Evolutionary conservation across 352 stramenopile species (phyloP).

Genomic region (Phytopythium cucurbitacearum): DNA sequence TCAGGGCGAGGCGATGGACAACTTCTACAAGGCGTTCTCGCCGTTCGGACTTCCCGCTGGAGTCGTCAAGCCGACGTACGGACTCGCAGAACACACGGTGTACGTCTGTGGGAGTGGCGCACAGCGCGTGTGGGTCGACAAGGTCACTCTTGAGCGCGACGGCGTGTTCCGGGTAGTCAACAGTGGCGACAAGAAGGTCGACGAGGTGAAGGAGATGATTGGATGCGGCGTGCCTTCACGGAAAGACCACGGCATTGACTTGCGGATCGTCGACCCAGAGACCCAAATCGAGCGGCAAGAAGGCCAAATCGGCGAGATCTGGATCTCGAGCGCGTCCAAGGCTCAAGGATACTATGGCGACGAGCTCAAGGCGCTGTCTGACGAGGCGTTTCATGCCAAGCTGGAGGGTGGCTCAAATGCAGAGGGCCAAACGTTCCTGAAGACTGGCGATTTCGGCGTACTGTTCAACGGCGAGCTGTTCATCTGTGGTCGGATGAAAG

Average conservation of each 20-base stretch:
- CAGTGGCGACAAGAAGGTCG: slow-evolving; percentile 2
- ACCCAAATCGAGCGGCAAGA: slow-evolving; percentile 31
- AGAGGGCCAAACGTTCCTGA: slow-evolving; percentile 66
- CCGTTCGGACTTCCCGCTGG: slow-evolving; percentile 77
- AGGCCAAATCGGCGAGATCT: slow-evolving; percentile 84
- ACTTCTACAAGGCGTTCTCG: slow-evolving; percentile 88
- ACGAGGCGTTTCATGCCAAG: slow-evolving; percentile 87
- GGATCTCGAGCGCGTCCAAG: slow-evolving; percentile 89
- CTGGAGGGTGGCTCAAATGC: slow-evolving; percentile 33
- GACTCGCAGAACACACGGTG: slow-evolving; percentile 99
- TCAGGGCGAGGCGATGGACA: slow-evolving; percentile 78
- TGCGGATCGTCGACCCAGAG: slow-evolving; percentile 93
- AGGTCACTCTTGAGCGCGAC: slow-evolving; percentile 86
- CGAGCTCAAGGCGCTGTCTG: slow-evolving; percentile 72
- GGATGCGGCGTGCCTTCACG: slow-evolving; percentile 90
- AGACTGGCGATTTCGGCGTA: slow-evolving; percentile 97
- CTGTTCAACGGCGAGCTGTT: slow-evolving; percentile 94
- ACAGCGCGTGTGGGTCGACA: slow-evolving; percentile 88
- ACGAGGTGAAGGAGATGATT: slow-evolving; percentile 83
- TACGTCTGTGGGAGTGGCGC: slow-evolving; percentile 95
- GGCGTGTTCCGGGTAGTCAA: slow-evolving; percentile 34
- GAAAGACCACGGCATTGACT: slow-evolving; percentile 86
- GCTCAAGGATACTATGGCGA: slow-evolving; percentile 91
- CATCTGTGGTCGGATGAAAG: slow-evolving; percentile 98
- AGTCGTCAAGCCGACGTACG: slow-evolving; percentile 97